A percentile compares a stretch with the other conserved stretches of the same genome.
These are phyloP conservation scores for Botrytis tulipae DNA, from an alignment of 2,329 filamentous ascomycete species.

Conservation along the genomic window DNA sequence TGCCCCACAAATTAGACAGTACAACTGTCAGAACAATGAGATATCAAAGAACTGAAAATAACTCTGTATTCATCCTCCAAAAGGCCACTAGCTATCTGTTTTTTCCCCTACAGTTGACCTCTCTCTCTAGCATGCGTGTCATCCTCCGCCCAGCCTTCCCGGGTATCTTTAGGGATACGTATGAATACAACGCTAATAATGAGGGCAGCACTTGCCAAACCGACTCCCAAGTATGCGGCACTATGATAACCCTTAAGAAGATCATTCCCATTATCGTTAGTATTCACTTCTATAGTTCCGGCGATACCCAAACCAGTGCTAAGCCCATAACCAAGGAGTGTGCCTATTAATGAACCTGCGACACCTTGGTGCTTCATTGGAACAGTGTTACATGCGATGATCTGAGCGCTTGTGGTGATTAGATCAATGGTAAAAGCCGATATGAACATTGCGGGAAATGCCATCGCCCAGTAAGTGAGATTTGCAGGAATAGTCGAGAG, in stretches of 20 bases:
- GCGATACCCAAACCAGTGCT: conserved; percentile 46
- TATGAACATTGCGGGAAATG: conserved; percentile 43
- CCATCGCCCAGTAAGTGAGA: conserved; percentile 46
- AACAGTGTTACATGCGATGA: conserved; percentile 54
- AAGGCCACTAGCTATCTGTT: not conserved
- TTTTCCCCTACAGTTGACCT: not conserved
- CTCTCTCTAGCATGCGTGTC: conserved; percentile 7
- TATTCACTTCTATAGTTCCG: conserved; percentile 41
- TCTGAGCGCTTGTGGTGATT: conserved; percentile 50
- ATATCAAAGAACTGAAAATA: not conserved
- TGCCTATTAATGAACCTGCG: conserved; percentile 49
- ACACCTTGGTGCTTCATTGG: conserved; percentile 48
- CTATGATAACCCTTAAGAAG: conserved; percentile 41
- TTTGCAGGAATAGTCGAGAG: conserved; percentile 47
- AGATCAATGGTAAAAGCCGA: conserved; percentile 48
- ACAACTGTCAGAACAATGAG: not conserved
- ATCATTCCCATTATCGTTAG: conserved; percentile 24
- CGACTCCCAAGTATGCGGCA: conserved; percentile 45
- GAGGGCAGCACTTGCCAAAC: conserved; percentile 39
- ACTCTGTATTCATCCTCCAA: not conserved
- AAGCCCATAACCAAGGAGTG: conserved; percentile 43
- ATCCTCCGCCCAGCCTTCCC: conserved; percentile 38
- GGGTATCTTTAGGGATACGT: conserved; percentile 44
- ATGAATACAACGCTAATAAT: conserved; percentile 43
- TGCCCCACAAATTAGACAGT: not conserved